Evolutionary conservation across 2,329 filamentous ascomycete species (phyloP).

Genomic region (Phoma sp.): DNA sequence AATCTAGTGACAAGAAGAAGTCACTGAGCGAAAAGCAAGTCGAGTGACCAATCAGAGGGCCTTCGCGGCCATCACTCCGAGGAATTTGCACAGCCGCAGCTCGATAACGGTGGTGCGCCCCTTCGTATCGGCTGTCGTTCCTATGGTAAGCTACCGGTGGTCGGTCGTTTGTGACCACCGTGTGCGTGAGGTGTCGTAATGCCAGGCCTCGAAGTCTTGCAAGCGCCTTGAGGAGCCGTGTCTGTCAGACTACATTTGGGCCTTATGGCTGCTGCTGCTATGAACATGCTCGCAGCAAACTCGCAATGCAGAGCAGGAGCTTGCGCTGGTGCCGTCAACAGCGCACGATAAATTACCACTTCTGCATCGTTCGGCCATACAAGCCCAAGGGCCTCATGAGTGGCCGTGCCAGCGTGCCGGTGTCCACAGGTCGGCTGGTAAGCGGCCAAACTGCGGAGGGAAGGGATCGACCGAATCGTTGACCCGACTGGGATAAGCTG

Average conservation of each 20-base stretch:
- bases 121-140: slow-evolving; percentile 9
- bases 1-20: neutral
- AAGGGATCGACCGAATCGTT: slow-evolving; percentile 11
- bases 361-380: slow-evolving; percentile 1
- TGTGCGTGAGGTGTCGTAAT: slow-evolving; percentile 27
- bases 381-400: neutral
- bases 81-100: slow-evolving; percentile 12
- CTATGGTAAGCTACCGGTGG: neutral
- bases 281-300: neutral
- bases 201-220: slow-evolving; percentile 13
- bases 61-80: slow-evolving; percentile 3
- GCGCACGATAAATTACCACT: slow-evolving; percentile 10
- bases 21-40: neutral
- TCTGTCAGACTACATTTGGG: neutral
- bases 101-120: slow-evolving; percentile 18
- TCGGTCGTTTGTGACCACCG: slow-evolving; percentile 15
- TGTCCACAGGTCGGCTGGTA: neutral
- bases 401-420: neutral
- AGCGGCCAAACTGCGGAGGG: slow-evolving; percentile 10
- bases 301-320: neutral
- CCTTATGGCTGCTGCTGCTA: neutral
- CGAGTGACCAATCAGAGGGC: slow-evolving; percentile 3
- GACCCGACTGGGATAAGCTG: slow-evolving; percentile 17
- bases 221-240: slow-evolving; percentile 5
- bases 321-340: neutral